phyloP scores from a whole-genome alignment of 257 asterid species.

The Jasminum sambac region DNA sequence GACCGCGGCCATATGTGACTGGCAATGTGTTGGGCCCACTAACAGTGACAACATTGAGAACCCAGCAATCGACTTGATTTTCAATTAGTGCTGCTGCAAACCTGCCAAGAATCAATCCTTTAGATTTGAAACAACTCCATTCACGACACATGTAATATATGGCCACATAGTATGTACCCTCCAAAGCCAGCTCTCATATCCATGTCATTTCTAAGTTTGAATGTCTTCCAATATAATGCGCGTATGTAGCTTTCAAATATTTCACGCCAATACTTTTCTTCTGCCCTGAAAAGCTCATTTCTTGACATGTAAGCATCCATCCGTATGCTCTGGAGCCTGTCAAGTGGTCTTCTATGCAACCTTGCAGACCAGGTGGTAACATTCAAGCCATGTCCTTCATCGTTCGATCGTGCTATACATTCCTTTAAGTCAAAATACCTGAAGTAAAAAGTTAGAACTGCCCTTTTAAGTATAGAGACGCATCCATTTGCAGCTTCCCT shows the following conservation, averaged over 20 bases:
- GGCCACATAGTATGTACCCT: conserved; percentile 51
- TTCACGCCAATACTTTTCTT: conserved; percentile 79
- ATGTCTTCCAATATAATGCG: conserved; percentile 58
- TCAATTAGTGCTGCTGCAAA: conserved; percentile 88
- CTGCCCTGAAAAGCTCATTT: conserved; percentile 81
- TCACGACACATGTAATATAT: not conserved
- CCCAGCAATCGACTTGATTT: conserved; percentile 79
- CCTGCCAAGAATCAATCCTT: conserved; percentile 41
- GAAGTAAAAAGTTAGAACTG: no score
- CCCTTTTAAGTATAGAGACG: no score
- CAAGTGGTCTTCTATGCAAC: conserved; percentile 79
- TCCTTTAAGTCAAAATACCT: conserved; percentile 89
- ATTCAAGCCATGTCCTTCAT: conserved; percentile 75
- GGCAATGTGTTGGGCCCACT: conserved; percentile 94
- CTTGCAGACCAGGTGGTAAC: conserved; percentile 85
- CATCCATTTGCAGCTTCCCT: no score
- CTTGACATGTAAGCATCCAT: conserved; percentile 79
- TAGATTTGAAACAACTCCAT: conserved; percentile 8
- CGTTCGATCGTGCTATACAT: conserved; percentile 77
- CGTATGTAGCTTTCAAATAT: conserved; percentile 66
- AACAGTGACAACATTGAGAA: conserved; percentile 88
- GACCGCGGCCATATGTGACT: conserved; percentile 93
- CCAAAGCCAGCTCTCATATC: conserved; percentile 99
- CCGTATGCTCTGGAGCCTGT: conserved; percentile 86
- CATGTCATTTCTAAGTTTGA: conserved; percentile 76